Percentiles rank a stretch among this genome's conserved stretches.
Evolutionary conservation across 768 basidiomycete species (phyloP).

Genomic region (Pleurotus platypus): DNA sequence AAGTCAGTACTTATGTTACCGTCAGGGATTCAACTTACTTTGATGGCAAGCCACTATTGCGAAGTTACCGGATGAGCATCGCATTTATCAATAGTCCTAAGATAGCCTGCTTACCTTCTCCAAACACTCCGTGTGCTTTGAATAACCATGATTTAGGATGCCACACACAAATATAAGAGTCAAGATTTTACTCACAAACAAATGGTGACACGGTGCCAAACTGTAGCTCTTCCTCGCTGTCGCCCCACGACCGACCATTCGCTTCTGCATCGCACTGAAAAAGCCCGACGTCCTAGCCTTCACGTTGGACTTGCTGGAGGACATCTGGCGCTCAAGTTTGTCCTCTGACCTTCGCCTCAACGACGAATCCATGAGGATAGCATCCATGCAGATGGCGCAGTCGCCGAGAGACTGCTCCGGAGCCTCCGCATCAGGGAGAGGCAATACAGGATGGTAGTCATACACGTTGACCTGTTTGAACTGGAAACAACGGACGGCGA

Average conservation of each 20-base stretch:
- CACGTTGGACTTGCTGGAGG: slow-evolving; percentile 3
- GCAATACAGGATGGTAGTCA: slow-evolving; percentile 83
- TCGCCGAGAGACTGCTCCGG: slow-evolving; percentile 78
- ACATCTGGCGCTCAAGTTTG: slow-evolving; percentile 21
- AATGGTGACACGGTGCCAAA: slow-evolving; percentile 83
- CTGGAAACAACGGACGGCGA: slow-evolving; percentile 29
- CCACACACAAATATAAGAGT: background rate
- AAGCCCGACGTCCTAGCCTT: slow-evolving; percentile 32
- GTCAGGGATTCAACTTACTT: slow-evolving; percentile 33
- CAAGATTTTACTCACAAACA: slow-evolving; percentile 60
- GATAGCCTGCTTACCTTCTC: slow-evolving; percentile 51
- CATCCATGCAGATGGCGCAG: slow-evolving; percentile 93
- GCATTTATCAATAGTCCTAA: background rate
- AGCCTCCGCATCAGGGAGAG: slow-evolving; percentile 68
- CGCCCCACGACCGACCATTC: slow-evolving; percentile 31
- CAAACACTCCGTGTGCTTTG: slow-evolving; percentile 81
- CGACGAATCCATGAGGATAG: slow-evolving; percentile 54
- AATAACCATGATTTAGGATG: background rate
- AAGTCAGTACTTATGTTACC: background rate
- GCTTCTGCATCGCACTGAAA: slow-evolving; percentile 39
- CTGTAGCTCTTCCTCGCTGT: slow-evolving; percentile 69
- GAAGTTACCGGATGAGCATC: slow-evolving; percentile 13
- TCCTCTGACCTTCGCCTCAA: slow-evolving; percentile 29
- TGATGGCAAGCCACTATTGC: slow-evolving; percentile 69
- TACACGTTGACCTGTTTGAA: slow-evolving; percentile 59